Percentiles rank a stretch among this genome's conserved stretches.
These are phyloP conservation scores for Pittosporum tobira DNA, from an alignment of 129 eudicot species.

Conservation along the genomic window DNA sequence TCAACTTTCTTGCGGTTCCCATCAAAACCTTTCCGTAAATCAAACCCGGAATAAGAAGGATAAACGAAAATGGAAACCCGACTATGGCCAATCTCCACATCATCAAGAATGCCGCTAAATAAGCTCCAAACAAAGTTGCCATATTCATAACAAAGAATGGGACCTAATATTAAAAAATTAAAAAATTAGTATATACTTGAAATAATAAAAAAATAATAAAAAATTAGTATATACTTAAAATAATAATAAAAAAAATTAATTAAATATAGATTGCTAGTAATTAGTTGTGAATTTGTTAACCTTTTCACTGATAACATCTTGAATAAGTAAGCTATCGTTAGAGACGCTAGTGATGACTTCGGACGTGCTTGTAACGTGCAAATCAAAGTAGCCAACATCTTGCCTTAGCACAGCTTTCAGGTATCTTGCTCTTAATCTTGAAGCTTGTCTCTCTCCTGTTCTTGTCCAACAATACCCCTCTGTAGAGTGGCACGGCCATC, in stretches of 20 bases:
- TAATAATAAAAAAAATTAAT: no score
- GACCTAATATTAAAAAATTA: conserved; percentile 4
- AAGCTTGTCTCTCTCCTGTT: conserved; percentile 63
- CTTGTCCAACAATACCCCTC: conserved; percentile 73
- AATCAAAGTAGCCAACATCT: conserved; percentile 57
- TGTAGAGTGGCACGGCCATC: neutral
- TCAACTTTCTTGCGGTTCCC: conserved; percentile 24
- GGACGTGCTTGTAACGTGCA: conserved; percentile 43
- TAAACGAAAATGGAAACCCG: conserved; percentile 21
- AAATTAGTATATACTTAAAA: no score
- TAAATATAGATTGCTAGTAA: no score
- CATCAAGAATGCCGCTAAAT: conserved; percentile 21
- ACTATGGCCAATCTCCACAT: conserved; percentile 28
- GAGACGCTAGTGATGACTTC: conserved; percentile 56
- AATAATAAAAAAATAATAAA: no score
- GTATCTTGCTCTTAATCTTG: conserved; percentile 41
- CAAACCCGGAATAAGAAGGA: conserved; percentile 27
- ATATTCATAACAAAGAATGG: conserved; percentile 28
- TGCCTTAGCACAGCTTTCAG: conserved; percentile 63
- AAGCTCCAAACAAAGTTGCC: conserved; percentile 18
- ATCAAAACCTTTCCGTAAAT: conserved; percentile 27
- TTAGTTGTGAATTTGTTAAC: no score
- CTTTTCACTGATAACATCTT: conserved; percentile 60
- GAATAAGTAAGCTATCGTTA: conserved; percentile 48
- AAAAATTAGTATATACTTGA: no score